Evolutionary conservation across 1,139 yeast species (phyloP), one percentile per base, ranked within the genome.

Genomic region (Yamadazyma oceani): DNA sequence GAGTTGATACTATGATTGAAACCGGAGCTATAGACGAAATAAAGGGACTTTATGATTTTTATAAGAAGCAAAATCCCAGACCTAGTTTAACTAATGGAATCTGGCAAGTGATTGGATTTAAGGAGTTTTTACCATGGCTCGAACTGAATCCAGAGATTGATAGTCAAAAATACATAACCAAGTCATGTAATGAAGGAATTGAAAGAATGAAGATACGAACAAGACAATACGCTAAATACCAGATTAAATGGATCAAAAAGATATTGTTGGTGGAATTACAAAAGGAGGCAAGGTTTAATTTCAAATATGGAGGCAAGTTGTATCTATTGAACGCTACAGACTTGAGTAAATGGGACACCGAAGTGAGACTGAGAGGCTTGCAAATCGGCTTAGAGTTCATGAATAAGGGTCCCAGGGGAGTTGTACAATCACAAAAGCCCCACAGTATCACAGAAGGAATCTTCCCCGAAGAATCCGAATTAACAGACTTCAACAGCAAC

Each of bases 31-130:
- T 84, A 32, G 69, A 69, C 0, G 98, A 92, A 57, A 75, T 92
- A 10, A 54, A 71, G 7, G 75, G 78, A 36, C 56, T 92, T 55
- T 80, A 73, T 52, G 53, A 60, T 0, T 66, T 60, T 27, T 83
- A 73, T 44, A 40, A 50, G 19, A 29, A 40, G 1, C 51, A 44
- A 15, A 46, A 54, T 0, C 65, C 65, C 1, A 55, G 51, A 17
- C 79, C 80, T 2, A 80, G 77, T 38, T 63, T 80, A 39, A 83
- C 86, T 36, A 66, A 77, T 38, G 97, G 98, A 1, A 75, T 92
- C 0, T 90, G 89, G 88, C 98, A 92, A 60, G 96, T 88, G 2
- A 89, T 92, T 51, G 99, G 99, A 2, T 92, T 88, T 58, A 87
- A 88, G 54, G 97, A 92, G 57, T 90, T 92, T 55, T 58, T 89